phyloP scores from a whole-genome alignment of 345 rosid species.

The Gynandropsis gynandra region DNA sequence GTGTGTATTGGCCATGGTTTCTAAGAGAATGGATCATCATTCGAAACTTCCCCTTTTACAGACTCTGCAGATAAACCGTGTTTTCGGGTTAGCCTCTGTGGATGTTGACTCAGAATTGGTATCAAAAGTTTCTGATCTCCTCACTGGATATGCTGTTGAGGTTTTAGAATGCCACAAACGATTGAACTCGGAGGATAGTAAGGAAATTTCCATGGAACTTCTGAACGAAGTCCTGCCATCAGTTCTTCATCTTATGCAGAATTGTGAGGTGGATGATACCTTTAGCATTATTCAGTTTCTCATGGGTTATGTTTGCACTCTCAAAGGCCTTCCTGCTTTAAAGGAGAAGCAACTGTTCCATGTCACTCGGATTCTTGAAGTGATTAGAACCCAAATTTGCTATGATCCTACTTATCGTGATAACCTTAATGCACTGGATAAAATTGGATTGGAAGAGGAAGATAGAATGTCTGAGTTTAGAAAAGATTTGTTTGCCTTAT shows the following conservation, averaged over 20 bases:
- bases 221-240: slow-evolving; percentile 86
- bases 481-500: slow-evolving; percentile 75
- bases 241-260: slow-evolving; percentile 63
- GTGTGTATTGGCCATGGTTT: slow-evolving; percentile 74
- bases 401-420: slow-evolving; percentile 65
- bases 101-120: slow-evolving; percentile 64
- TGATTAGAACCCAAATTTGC: slow-evolving; percentile 60
- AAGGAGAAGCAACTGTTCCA: slow-evolving; percentile 67
- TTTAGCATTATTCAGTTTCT: slow-evolving; percentile 72
- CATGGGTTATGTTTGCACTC: slow-evolving; percentile 63
- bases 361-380: slow-evolving; percentile 70
- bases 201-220: slow-evolving; percentile 47
- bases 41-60: slow-evolving; percentile 63
- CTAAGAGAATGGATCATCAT: slow-evolving; percentile 82
- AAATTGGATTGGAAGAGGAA: slow-evolving; percentile 87
- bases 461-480: slow-evolving; percentile 76
- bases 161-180: slow-evolving; percentile 76
- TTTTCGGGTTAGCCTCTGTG: slow-evolving; percentile 53
- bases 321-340: slow-evolving; percentile 64
- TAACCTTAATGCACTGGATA: slow-evolving; percentile 69
- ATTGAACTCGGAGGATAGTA: slow-evolving; percentile 52
- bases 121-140: slow-evolving; percentile 50
- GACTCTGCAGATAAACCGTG: slow-evolving; percentile 56
- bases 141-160: slow-evolving; percentile 80
- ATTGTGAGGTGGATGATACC: slow-evolving; percentile 60